A percentile compares a stretch with the other conserved stretches of the same genome.
Conservation (phyloP, 108 stramenopile genomes). For the Pseudonitzschia delicatissima region DNA sequence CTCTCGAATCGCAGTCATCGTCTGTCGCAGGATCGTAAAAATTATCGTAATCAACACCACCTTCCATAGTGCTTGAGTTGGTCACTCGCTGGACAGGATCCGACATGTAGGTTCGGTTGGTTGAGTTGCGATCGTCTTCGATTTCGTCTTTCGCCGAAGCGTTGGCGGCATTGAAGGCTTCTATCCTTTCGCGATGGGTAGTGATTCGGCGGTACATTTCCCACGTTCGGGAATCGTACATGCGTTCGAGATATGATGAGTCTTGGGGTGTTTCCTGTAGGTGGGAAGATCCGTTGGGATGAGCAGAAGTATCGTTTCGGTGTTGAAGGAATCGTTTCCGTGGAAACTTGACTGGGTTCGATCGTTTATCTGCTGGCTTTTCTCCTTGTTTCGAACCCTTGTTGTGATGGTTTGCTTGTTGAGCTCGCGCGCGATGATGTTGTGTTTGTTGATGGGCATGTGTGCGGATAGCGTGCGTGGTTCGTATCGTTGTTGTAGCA, state of each 20-base stretch:
- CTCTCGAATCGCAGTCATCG: not conserved
- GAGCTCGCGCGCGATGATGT: not conserved
- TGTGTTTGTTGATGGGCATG: not conserved
- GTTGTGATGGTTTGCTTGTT: not conserved
- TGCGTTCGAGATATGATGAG: constrained; percentile 18
- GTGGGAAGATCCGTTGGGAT: not conserved
- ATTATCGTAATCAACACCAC: not conserved
- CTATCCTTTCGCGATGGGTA: constrained; percentile 20
- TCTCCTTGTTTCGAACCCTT: not conserved
- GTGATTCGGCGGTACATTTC: constrained; percentile 47
- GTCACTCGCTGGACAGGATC: not conserved
- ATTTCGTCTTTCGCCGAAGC: not conserved
- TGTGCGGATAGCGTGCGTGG: not conserved
- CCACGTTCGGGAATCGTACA: constrained; percentile 49
- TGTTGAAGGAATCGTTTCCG: too few species aligned
- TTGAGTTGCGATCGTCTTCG: not conserved
- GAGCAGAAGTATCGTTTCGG: too few species aligned
- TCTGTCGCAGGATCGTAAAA: not conserved
- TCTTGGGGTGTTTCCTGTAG: constrained; percentile 5
- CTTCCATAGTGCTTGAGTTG: not conserved
- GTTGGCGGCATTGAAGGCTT: constrained; percentile 9
- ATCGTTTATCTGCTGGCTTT: not conserved
- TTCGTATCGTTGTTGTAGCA: not conserved
- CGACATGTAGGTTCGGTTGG: not conserved
- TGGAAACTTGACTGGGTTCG: constrained; percentile 3